Conservation (phyloP, 2,329 filamentous ascomycete genomes). For the Tolypocladium capitatum region DNA sequence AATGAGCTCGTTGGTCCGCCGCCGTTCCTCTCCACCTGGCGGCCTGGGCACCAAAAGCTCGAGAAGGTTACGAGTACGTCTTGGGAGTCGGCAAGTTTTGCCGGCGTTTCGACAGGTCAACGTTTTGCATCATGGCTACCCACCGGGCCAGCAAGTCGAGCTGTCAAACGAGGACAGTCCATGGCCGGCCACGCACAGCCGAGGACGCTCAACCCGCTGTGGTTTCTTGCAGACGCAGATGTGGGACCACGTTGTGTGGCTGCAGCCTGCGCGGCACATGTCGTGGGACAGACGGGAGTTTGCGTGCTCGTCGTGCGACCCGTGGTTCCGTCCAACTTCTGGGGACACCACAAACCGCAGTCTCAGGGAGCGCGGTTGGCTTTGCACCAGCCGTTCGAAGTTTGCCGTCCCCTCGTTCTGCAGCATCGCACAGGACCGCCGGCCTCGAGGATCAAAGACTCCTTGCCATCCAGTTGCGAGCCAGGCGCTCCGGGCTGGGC, state of each 20-base stretch:
- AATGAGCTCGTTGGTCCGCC: background rate
- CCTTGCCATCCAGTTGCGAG: background rate
- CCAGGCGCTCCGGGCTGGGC: background rate
- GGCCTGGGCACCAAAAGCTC: background rate
- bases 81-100: background rate
- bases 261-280: background rate
- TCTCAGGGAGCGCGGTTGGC: background rate
- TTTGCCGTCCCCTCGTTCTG: background rate
- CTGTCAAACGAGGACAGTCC: no score
- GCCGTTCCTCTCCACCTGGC: background rate
- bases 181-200: background rate
- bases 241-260: background rate
- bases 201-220: background rate
- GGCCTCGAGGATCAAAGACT: background rate
- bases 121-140: background rate
- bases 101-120: background rate
- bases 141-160: background rate
- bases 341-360: background rate
- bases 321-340: background rate
- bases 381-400: background rate
- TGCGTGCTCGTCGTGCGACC: background rate
- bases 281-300: background rate
- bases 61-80: background rate
- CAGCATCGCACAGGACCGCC: background rate
- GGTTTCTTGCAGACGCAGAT: background rate